phyloP scores from a whole-genome alignment of 129 eudicot genomes.

The Glebionis coronaria region DNA sequence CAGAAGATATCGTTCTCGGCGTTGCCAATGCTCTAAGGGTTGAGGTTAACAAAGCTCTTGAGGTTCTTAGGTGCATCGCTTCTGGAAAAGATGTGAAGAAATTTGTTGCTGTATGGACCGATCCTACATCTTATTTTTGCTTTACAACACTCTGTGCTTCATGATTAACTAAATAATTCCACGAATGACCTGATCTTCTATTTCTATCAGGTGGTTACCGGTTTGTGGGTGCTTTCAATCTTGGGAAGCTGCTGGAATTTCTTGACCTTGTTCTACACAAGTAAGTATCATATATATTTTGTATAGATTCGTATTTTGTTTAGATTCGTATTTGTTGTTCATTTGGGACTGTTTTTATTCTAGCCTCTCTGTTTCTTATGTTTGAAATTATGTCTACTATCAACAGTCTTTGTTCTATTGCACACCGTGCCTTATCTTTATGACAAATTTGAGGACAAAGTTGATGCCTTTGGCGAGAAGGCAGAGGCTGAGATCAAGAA shows the following conservation, averaged over 20 bases:
- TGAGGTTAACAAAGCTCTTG: slow-evolving; percentile 63
- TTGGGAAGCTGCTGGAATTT: slow-evolving; percentile 64
- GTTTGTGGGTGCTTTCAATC: slow-evolving; percentile 72
- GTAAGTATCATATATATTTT: slow-evolving; percentile 38
- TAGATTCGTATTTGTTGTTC: not conserved
- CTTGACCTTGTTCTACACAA: slow-evolving; percentile 61
- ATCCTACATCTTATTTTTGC: not conserved
- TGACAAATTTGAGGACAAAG: slow-evolving; percentile 74
- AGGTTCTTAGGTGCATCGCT: slow-evolving; percentile 59
- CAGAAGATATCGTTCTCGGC: slow-evolving; percentile 62
- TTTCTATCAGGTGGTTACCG: slow-evolving; percentile 56
- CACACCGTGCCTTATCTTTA: slow-evolving; percentile 78
- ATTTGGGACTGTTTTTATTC: not conserved
- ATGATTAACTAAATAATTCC: not conserved
- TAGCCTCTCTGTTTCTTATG: not conserved
- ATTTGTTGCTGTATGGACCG: slow-evolving; percentile 66
- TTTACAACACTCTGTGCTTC: not conserved
- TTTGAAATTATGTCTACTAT: not conserved
- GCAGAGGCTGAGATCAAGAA: slow-evolving; percentile 74
- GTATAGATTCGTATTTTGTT: too few relatives aligned
- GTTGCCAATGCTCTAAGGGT: slow-evolving; percentile 62
- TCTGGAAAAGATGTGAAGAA: slow-evolving; percentile 83
- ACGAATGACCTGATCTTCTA: not conserved
- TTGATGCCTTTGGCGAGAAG: slow-evolving; percentile 77
- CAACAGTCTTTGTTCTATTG: slow-evolving; percentile 58